Evolutionary conservation across 352 stramenopile genomes (phyloP).

Genomic region (Phytophthora europaea): DNA sequence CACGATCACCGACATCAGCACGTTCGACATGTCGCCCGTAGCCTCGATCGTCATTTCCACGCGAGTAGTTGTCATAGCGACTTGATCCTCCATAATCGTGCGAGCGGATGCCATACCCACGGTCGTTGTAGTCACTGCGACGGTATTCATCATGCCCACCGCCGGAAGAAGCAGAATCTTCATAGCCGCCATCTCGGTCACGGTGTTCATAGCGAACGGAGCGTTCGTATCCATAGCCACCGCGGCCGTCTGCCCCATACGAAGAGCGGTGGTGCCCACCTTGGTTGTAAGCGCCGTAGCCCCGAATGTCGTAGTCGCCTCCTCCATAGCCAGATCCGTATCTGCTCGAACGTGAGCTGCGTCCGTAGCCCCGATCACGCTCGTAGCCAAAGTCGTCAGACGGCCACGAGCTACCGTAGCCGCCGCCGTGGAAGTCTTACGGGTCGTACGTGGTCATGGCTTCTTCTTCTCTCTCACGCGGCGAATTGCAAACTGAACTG

Average conservation of each 20-base stretch:
- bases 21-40: neutral
- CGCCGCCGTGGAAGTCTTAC: neutral
- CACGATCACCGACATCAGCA: no score
- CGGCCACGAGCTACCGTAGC: neutral
- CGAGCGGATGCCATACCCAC: neutral
- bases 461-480: neutral
- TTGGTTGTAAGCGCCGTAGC: neutral
- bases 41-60: neutral
- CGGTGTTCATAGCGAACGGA: neutral
- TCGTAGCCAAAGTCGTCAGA: neutral
- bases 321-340: neutral
- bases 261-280: neutral
- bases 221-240: neutral
- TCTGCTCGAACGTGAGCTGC: neutral
- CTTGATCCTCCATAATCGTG: neutral
- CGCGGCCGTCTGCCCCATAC: neutral
- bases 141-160: neutral
- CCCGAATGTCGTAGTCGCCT: neutral
- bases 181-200: neutral
- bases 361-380: neutral
- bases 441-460: slow-evolving; percentile 1
- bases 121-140: neutral
- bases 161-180: neutral
- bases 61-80: neutral
- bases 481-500: neutral